A percentile compares a stretch with the other conserved stretches of the same genome.
phyloP scores from a whole-genome alignment of 768 basidiomycete genomes.

The Calocera viscosa region DNA sequence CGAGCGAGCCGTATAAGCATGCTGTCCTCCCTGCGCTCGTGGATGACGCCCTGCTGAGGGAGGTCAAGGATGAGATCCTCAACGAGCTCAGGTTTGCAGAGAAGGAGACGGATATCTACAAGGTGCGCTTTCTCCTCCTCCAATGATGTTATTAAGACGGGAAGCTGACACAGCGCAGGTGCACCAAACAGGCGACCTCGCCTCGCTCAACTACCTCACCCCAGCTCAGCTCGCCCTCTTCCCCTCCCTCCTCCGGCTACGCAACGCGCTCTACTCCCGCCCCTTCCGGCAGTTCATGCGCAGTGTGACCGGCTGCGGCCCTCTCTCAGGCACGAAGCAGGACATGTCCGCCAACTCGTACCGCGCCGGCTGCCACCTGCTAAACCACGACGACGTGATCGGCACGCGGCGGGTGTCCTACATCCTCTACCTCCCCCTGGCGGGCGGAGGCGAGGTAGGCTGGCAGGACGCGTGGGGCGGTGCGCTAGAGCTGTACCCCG shows the following conservation, averaged over 20 bases:
- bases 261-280: conserved; percentile 81
- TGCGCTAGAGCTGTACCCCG: conserved; percentile 83
- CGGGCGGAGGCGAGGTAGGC: conserved; percentile 39
- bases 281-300: conserved; percentile 73
- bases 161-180: conserved; percentile 40
- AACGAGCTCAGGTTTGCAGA: conserved; percentile 68
- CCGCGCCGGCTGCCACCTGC: conserved; percentile 79
- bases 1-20: conserved; percentile 66
- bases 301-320: conserved; percentile 80
- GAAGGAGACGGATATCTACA: conserved; percentile 98
- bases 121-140: conserved; percentile 37
- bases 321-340: conserved; percentile 79
- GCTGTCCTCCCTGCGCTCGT: conserved; percentile 69
- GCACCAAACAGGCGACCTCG: conserved; percentile 92
- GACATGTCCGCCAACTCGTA: conserved; percentile 94
- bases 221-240: conserved; percentile 64
- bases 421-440: conserved; percentile 90
- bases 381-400: conserved; percentile 98
- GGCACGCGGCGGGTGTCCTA: conserved; percentile 87
- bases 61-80: conserved; percentile 75
- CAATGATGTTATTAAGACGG: not conserved
- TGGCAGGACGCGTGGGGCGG: conserved; percentile 92
- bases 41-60: conserved; percentile 64
- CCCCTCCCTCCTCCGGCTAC: conserved; percentile 64
- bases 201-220: conserved; percentile 79